Conservation (phyloP, 2,329 filamentous ascomycete genomes). For the Bipolaris oryzae region DNA sequence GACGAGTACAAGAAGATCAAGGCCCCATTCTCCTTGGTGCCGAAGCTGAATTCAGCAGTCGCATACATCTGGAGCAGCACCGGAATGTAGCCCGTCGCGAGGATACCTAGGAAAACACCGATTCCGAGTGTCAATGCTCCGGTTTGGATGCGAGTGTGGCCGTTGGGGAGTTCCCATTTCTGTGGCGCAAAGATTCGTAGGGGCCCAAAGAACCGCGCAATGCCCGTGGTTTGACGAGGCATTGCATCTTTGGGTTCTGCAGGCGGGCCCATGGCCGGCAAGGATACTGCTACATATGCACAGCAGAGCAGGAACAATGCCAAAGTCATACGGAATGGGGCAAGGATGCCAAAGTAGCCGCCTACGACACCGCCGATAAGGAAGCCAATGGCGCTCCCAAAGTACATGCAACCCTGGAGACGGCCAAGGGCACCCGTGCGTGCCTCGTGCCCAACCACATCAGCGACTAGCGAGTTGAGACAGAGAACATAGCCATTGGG, state of each 20-base stretch:
- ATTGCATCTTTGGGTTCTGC: constrained; percentile 37
- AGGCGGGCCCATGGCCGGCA: constrained; percentile 58
- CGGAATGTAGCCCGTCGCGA: constrained; percentile 72
- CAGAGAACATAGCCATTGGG: constrained; percentile 72
- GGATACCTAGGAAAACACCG: constrained; percentile 70
- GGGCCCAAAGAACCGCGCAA: constrained; percentile 66
- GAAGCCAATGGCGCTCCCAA: constrained; percentile 69
- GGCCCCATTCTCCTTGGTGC: constrained; percentile 53
- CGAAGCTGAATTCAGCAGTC: constrained; percentile 54
- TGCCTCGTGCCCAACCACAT: constrained; percentile 64
- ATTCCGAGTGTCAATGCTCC: constrained; percentile 68
- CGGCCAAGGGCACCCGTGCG: constrained; percentile 70
- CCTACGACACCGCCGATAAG: constrained; percentile 69
- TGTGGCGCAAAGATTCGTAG: constrained; percentile 67
- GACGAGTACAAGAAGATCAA: constrained; percentile 55
- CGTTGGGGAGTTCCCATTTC: constrained; percentile 58
- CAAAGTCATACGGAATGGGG: constrained; percentile 69
- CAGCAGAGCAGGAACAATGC: constrained; percentile 58
- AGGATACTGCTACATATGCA: constrained; percentile 49
- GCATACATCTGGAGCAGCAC: constrained; percentile 60
- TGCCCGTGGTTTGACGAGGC: constrained; percentile 40
- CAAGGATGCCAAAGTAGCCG: constrained; percentile 66
- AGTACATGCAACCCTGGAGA: constrained; percentile 70
- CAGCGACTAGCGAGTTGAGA: constrained; percentile 71
- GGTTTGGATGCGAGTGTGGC: constrained; percentile 61